These are phyloP conservation scores for Globisporangium canariense DNA, from an alignment of 352 stramenopile genomes.

Conservation along the genomic window DNA sequence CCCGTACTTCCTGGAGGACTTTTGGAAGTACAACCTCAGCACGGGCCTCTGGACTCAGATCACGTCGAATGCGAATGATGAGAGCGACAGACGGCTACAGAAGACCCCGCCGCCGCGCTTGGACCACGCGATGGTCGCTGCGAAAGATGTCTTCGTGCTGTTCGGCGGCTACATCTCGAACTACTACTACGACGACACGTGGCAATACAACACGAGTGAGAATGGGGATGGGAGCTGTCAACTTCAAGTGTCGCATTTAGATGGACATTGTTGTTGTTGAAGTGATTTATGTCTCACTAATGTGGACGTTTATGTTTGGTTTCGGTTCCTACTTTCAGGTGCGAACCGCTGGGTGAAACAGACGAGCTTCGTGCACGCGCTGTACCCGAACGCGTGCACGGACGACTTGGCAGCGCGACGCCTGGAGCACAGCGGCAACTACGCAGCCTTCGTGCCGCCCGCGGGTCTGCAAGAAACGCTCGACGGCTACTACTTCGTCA, in stretches of 20 bases:
- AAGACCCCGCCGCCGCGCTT: conserved; percentile 60
- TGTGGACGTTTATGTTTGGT: neutral
- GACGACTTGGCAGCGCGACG: conserved; percentile 79
- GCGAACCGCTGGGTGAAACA: conserved; percentile 89
- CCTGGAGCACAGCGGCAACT: conserved; percentile 71
- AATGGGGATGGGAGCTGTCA: neutral
- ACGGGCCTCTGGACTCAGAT: conserved; percentile 83
- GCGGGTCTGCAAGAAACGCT: conserved; percentile 28
- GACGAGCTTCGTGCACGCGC: conserved; percentile 85
- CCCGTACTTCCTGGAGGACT: conserved; percentile 92
- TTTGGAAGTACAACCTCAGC: conserved; percentile 93
- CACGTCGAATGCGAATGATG: conserved; percentile 13
- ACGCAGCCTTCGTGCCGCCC: conserved; percentile 44
- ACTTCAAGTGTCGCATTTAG: neutral
- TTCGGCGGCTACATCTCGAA: conserved; percentile 94
- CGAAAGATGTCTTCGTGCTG: conserved; percentile 83
- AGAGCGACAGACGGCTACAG: conserved; percentile 14
- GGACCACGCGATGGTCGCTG: conserved; percentile 81
- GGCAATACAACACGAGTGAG: conserved; percentile 93
- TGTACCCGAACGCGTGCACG: conserved; percentile 89
- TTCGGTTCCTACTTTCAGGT: conserved; percentile 20
- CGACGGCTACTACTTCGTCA: conserved; percentile 63
- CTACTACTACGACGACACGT: conserved; percentile 94
- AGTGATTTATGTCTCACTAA: neutral
- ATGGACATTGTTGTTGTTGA: neutral